Base-by-base conservation (phyloP, 75 land plant genomes). In the Sequoia sempervirens region DNA sequence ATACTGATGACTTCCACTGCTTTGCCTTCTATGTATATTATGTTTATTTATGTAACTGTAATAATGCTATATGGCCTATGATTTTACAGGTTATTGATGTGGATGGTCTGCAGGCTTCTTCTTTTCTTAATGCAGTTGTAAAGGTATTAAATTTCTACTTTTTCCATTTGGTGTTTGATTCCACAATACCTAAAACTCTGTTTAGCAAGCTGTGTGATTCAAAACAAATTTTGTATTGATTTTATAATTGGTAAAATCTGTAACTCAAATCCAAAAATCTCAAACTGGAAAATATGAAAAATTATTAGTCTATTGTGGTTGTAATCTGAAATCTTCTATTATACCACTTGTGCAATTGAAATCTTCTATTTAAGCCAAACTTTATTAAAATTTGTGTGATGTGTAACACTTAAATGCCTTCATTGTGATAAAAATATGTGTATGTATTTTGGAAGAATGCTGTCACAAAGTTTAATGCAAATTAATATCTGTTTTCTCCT, bases 71-170 rank as follows among this genome's bases (percentile, higher is more conserved):
- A 17, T 34, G 58, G 20, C 36, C 28, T 46, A 32, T 32, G 34
- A 80, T 32, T 84, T 83, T 80, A 53, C 90, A 96, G 96, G 86
- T 76, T 82, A 86, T 84, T 68, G 93, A 94, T 28, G 37, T 86
- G 50, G 88, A 90, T 26, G 89, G 86, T 89, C 83, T 94, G 45
- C 89, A 93, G 79, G 89, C 91, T 86, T 85, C 87, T 78, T 75
- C 92, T 28, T 96, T 88, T 79, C 90, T 96, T 20, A 92, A 96
- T 86, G 98, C 96, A 69, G 96, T 96, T 81, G 96, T 96, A 0
- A 96, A 94, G 96, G 98, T 94, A 88, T 40, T 61, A 9, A 61
- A 54, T 11, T 82, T 43, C 20, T 46, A 82, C 23, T 3, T 36
- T 30, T 11, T 69, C 47, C 1, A 13, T 34, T 81, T 23, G 36